Evolutionary conservation across 306 rosid species (phyloP).

Genomic region (Cajanus cajan): DNA sequence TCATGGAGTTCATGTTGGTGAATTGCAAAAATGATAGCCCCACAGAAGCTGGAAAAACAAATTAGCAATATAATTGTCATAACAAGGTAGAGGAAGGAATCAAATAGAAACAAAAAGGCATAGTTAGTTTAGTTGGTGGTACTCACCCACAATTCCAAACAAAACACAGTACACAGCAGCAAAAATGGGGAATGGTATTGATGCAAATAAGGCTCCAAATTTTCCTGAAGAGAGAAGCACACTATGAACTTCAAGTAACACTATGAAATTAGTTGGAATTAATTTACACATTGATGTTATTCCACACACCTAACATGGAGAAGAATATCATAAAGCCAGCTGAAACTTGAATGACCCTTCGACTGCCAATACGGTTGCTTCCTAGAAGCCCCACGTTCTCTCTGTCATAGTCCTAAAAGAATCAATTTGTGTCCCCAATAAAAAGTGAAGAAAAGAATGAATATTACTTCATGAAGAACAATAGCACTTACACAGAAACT

Average conservation of each 20-base stretch:
- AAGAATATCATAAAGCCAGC: slow-evolving; percentile 98
- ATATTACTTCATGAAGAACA: background rate
- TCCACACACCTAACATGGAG: slow-evolving; percentile 70
- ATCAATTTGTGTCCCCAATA: slow-evolving; percentile 15
- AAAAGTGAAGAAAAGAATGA: background rate
- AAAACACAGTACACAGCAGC: slow-evolving; percentile 89
- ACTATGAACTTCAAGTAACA: background rate
- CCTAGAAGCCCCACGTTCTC: slow-evolving; percentile 97
- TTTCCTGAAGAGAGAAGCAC: slow-evolving; percentile 59
- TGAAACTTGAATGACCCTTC: slow-evolving; percentile 94
- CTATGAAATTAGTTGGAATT: background rate
- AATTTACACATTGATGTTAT: background rate
- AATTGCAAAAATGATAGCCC: slow-evolving; percentile 96
- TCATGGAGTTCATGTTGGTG: slow-evolving; percentile 98
- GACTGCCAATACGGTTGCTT: slow-evolving; percentile 89
- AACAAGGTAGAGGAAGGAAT: background rate
- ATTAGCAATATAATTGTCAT: slow-evolving; percentile 15
- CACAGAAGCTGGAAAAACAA: slow-evolving; percentile 70
- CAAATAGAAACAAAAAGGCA: background rate
- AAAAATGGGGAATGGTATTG: slow-evolving; percentile 91
- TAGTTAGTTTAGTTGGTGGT: background rate
- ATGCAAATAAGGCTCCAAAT: slow-evolving; percentile 93
- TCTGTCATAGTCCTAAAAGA: slow-evolving; percentile 42
- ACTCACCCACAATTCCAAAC: slow-evolving; percentile 91
- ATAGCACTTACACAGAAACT: slow-evolving; percentile 70